Evolutionary conservation across 225 moss, liverwort and hornwort genomes (phyloP), one percentile per base, ranked within the genome.

Genomic region (Pseudoscleropodium purum): DNA sequence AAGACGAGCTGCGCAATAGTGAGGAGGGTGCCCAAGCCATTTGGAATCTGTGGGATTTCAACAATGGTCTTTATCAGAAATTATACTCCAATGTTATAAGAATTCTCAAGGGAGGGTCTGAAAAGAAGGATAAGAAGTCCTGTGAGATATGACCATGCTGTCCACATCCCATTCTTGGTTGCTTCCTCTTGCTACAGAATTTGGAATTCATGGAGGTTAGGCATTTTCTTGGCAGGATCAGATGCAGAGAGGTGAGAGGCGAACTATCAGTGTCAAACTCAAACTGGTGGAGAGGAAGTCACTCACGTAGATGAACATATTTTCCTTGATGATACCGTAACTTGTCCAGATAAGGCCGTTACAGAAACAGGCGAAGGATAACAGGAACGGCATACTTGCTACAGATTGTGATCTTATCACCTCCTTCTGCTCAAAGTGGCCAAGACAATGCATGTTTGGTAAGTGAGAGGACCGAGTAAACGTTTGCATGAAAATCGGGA

Each of bases 241-340:
- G 31, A 34, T 51, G 51, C 56, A 51, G 47, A 64, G 72, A 79
- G 15, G 49, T 72, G 57, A 45, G 47, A 77, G 14, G 54, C 25
- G 23, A 86, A 51, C 29, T 24, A 45, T 26, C 29, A 16, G 27
- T 27, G 68, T 74, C 39, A 75, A 60, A 74, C n/a, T 49, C 34
- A 69, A 77, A 63, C 21, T 16, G 70, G 19, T 10, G 62, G 24
- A 72, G 79, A 64, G 11, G 47, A 87, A 59, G 64, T 72, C 85
- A 80, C 96, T 97, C 88, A 98, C 98, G 39, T 94, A 96, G 57
- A 98, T 95, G 85, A 96, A 98, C 75, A 96, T 85, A n/a, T 98
- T 96, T 47, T 90, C 79, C 33, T 93, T 95, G 86, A 96, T 90
- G 23, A 70, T 86, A 31, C 97, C 98, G 61, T 93, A 98, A 30